Evolutionary conservation across 345 rosid species (phyloP), one percentile per base, ranked within the genome.

Genomic region (Capsella bursapastoris): DNA sequence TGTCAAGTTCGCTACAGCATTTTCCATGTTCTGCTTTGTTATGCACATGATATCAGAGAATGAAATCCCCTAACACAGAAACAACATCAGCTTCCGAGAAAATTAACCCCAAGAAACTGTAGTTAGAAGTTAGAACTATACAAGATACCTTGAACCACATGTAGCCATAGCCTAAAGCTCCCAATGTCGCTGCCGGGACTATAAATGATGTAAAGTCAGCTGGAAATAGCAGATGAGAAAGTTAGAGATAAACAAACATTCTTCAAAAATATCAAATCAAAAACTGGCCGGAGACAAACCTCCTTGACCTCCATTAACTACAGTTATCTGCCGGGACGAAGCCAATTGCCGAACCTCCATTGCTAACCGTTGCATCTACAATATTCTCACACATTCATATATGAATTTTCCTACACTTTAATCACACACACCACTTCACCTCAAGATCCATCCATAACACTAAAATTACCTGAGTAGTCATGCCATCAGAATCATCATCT

Each of bases 101-200:
- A 50, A 72, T 38, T 57, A 49, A 59, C 62, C 8, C 10, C 8
- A 35, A 16, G 32, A 40, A 29, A 49, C 32, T 32, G 15, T 10
- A 52, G 5, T 27, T 6, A 4, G 32, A 70, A 35, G 15, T 11
- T 64, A 14, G 22, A 72, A 75, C 32, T 48, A 37, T 48, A 47
- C 3, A 63, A 55, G 34, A 78, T 81, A 95, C 98, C 97, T 96
- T 96, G 93, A 90, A 96, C 97, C 99, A 92, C 98, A 92, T 90
- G 73, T 96, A 96, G 67, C 96, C 98, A 84, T 96, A 96, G 50
- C 99, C 97, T 83, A 96, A 59, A 22, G 89, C 96, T 68, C 99
- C 98, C 75, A 88, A 13, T 15, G 96, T 76, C 29, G 96, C 96
- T 65, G 88, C 97, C 32, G 97, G 98, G 52, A 88, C 64, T 67